Evolutionary conservation across 2,329 filamentous ascomycete genomes (phyloP), one percentile per base, ranked within the genome.

Genomic region (Botrytis pseudocinerea): DNA sequence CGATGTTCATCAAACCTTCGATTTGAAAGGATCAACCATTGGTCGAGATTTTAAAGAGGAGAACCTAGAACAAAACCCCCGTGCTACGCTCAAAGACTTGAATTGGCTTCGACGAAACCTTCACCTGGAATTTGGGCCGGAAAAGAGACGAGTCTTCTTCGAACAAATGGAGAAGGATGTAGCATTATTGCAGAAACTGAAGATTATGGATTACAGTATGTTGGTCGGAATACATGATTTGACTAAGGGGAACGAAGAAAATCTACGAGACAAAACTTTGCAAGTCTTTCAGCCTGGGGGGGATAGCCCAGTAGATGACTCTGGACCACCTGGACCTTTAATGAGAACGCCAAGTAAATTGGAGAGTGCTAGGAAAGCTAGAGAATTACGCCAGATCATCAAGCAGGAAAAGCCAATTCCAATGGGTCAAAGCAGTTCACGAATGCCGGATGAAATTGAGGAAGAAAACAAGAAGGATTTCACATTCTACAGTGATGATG

Each of bases 171-270:
- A 94, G 77, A 89, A 89, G 74, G 96, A 99, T 82, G 96, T 99
- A 14, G 89, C 90, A 70, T 85, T 99, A 46, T 84, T 99, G 74
- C 94, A 98, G 83, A 90, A 88, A 78, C 86, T 98, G 61, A 92
- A 97, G 78, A 98, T 99, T 79, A 99, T 99, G 96, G 96, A 99
- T 82, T 99, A 99, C 83, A 98, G 95, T 16, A 88, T 99, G 75
- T 87, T 99, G 54, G 90, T 99, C 71, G 96, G 96, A 68, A 96
- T 98, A 69, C 96, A 99, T 81, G 96, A 99, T 81, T 82, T 97
- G 32, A 89, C 90, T 71, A 91, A 93, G 77, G 96, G 96, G 44
- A 99, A 99, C 80, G 94, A 98, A 78, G 96, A 99, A 82, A 97
- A 98, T 73, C 85, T 99, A 63, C 92, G 90, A 40, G 90, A 88